These are phyloP conservation scores for Cladophialophora bantiana DNA, from an alignment of 2,329 filamentous ascomycete genomes.

Conservation along the genomic window DNA sequence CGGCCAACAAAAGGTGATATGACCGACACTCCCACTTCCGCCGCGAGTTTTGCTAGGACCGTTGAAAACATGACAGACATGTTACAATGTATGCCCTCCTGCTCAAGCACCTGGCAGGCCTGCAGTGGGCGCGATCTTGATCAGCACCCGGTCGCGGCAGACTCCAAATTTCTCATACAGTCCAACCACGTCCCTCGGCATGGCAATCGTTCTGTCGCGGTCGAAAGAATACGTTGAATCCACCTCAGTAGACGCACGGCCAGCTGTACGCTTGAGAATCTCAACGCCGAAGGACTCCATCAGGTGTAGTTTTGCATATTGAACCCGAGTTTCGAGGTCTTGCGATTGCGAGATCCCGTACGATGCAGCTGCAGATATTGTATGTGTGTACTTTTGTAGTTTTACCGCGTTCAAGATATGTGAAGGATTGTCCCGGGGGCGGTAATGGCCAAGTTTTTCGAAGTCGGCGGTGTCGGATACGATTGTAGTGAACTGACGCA, in stretches of 20 bases:
- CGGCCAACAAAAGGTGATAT: conserved; percentile 65
- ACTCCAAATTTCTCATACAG: conserved; percentile 7
- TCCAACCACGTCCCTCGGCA: neutral
- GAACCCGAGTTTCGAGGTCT: neutral
- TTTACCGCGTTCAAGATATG: conserved; percentile 4
- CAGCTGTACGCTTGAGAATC: conserved; percentile 6
- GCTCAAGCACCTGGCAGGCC: conserved; percentile 63
- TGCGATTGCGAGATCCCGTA: neutral
- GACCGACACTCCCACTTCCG: conserved; percentile 65
- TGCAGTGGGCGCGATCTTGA: conserved; percentile 70
- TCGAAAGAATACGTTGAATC: conserved; percentile 11
- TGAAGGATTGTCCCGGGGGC: conserved; percentile 1
- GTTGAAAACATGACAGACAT: conserved; percentile 70
- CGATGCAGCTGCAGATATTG: neutral
- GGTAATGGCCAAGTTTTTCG: neutral
- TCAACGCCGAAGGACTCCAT: conserved; percentile 6
- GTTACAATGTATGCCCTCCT: conserved; percentile 61
- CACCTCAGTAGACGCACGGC: conserved; percentile 9
- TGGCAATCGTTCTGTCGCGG: neutral
- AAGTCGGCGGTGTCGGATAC: conserved; percentile 3
- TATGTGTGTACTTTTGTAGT: neutral
- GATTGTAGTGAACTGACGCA: conserved; percentile 6
- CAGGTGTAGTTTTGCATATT: neutral
- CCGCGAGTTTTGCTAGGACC: conserved; percentile 66
- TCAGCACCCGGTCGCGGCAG: conserved; percentile 40